A percentile compares a stretch with the other conserved stretches of the same genome.
These are phyloP conservation scores for Rubroboletus pulcherrimus DNA, from an alignment of 768 basidiomycete species.

Conservation along the genomic window DNA sequence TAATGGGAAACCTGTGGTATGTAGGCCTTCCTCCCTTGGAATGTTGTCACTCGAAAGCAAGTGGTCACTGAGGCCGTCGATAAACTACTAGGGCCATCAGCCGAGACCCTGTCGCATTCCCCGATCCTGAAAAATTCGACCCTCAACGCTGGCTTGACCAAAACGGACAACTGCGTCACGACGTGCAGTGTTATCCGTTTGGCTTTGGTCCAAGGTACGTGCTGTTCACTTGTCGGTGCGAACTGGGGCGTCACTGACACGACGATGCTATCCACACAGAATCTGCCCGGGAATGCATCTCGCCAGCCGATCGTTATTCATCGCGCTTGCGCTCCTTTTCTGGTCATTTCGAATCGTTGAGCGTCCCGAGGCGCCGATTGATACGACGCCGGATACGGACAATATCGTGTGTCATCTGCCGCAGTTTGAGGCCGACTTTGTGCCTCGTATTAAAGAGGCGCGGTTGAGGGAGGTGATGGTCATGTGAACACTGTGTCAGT, in stretches of 20 bases:
- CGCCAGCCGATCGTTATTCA: constrained; percentile 47
- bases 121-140: constrained; percentile 54
- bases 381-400: constrained; percentile 50
- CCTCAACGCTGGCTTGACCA: constrained; percentile 52
- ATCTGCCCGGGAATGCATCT: constrained; percentile 63
- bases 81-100: constrained; percentile 41
- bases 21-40: neutral
- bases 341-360: constrained; percentile 57
- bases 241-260: too few species aligned
- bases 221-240: fast-evolving
- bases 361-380: constrained; percentile 48
- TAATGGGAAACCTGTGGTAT: constrained; percentile 24
- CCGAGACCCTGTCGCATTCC: constrained; percentile 52
- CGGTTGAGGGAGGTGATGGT: constrained; percentile 17
- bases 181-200: constrained; percentile 46
- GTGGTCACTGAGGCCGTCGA: neutral
- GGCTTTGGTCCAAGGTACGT: constrained; percentile 47
- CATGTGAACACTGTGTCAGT: neutral
- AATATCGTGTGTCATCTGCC: constrained; percentile 53
- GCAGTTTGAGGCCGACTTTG: constrained; percentile 54
- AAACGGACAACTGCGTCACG: constrained; percentile 43
- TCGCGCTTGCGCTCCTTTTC: constrained; percentile 55
- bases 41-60: neutral
- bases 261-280: constrained; percentile 22
- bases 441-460: constrained; percentile 35